Evolutionary conservation across 176 grass and related monocot species (phyloP).

Genomic region (Oryza nivara): DNA sequence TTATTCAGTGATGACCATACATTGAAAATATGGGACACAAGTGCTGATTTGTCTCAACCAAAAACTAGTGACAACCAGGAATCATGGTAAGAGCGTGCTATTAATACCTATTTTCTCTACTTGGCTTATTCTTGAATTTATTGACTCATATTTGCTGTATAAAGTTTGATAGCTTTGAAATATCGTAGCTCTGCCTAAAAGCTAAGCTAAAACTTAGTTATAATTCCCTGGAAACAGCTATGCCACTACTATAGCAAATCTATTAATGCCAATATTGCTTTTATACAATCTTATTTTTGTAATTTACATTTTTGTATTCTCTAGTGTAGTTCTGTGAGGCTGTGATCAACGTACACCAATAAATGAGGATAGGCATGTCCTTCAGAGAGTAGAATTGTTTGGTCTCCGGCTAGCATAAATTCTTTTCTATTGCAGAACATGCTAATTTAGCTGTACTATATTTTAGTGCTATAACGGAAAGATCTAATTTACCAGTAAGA

Average conservation of each 20-base stretch:
- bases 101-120: constrained; percentile 19
- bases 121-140: constrained; percentile 5
- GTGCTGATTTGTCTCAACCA: constrained; percentile 61
- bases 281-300: not conserved
- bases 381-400: constrained; percentile 28
- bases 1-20: constrained; percentile 85
- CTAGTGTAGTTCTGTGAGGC: not conserved
- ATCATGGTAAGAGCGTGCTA: constrained; percentile 67
- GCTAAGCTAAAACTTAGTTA: constrained; percentile 12
- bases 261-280: not conserved
- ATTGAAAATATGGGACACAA: constrained; percentile 88
- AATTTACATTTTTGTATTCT: constrained; percentile 2
- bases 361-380: not conserved
- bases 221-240: not conserved
- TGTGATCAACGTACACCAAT: constrained; percentile 6
- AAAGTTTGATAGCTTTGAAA: constrained; percentile 15
- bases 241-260: not conserved
- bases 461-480: not conserved
- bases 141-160: not conserved
- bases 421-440: not conserved
- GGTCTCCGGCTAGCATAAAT: not conserved
- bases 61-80: constrained; percentile 46
- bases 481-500: constrained; percentile 4
- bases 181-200: constrained; percentile 14
- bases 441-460: constrained; percentile 13